phyloP scores from a whole-genome alignment of 805 yeast species.

The Metschnikowia gelsemii region DNA sequence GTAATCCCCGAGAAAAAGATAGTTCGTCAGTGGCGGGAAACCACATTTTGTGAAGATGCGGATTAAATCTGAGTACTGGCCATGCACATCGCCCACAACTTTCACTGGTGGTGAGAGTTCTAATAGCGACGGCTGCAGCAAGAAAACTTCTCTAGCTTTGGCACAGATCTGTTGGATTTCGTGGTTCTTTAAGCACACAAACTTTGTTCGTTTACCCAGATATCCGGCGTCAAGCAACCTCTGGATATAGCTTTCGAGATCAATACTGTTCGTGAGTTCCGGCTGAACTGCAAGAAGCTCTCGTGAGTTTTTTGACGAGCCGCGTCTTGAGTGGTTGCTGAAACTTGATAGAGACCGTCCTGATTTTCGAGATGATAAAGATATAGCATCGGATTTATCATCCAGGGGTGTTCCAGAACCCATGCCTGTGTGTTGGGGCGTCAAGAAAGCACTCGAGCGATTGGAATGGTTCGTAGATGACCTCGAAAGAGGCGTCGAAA shows the following conservation, averaged over 20 bases:
- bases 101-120: constrained; percentile 86
- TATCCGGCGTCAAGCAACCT: constrained; percentile 93
- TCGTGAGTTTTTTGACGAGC: constrained; percentile 13
- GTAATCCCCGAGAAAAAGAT: constrained; percentile 91
- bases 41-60: constrained; percentile 95
- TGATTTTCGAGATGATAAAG: constrained; percentile 17
- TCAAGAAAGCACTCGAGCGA: constrained; percentile 17
- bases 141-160: constrained; percentile 82
- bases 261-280: constrained; percentile 26
- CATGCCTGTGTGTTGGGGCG: constrained; percentile 22
- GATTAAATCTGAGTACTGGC: constrained; percentile 89
- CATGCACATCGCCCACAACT: constrained; percentile 93
- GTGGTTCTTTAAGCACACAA: constrained; percentile 81
- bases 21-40: constrained; percentile 92
- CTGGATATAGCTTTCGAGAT: constrained; percentile 88
- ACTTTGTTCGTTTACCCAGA: constrained; percentile 88
- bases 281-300: constrained; percentile 16
- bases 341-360: constrained; percentile 21
- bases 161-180: constrained; percentile 82
- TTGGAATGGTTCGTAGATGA: constrained; percentile 20
- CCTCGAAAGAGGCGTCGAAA: constrained; percentile 23
- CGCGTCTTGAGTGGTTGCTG: constrained; percentile 17
- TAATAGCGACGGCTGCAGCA: constrained; percentile 84
- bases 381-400: constrained; percentile 20
- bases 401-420: constrained; percentile 11